Conservation (phyloP, 1,284 basidiomycete species). For the Melanopsichium pennsylvanicum region DNA sequence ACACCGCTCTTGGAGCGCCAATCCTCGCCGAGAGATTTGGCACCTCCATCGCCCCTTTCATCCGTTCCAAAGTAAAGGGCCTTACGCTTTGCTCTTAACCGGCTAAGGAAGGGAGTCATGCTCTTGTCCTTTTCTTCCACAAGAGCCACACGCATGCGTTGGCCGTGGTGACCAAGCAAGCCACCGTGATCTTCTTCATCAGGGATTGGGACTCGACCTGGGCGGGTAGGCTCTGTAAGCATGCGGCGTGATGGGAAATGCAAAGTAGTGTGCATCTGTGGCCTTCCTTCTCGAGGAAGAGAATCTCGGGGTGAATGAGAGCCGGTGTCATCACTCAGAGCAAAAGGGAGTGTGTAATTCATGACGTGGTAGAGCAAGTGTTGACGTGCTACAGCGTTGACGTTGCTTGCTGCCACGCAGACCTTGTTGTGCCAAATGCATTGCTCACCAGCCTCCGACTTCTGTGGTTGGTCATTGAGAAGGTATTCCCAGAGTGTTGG, state of each 20-base stretch:
- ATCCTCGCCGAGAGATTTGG: constrained; percentile 65
- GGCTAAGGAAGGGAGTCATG: not conserved
- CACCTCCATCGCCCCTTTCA: constrained; percentile 75
- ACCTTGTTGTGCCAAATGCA: constrained; percentile 28
- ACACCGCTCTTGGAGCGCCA: constrained; percentile 73
- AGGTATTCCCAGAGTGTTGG: constrained; percentile 32
- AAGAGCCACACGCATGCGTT: constrained; percentile 74
- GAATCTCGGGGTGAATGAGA: constrained; percentile 72
- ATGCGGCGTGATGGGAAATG: constrained; percentile 82
- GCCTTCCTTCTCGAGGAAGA: constrained; percentile 68
- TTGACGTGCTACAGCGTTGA: constrained; percentile 83
- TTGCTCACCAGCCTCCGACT: not conserved
- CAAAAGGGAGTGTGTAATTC: constrained; percentile 76
- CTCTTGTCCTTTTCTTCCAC: constrained; percentile 40
- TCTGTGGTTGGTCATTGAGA: constrained; percentile 5
- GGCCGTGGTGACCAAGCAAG: constrained; percentile 80
- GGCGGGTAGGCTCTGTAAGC: constrained; percentile 70
- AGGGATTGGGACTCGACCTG: constrained; percentile 61
- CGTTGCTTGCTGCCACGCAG: constrained; percentile 70
- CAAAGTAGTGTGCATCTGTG: constrained; percentile 52
- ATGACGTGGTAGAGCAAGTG: constrained; percentile 93
- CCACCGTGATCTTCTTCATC: constrained; percentile 69
- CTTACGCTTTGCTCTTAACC: constrained; percentile 2
- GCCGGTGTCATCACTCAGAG: constrained; percentile 69
- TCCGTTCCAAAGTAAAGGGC: constrained; percentile 73